Evolutionary conservation across 345 rosid species (phyloP), one percentile per base, ranked within the genome.

Genomic region (Ceriops zippeliana): DNA sequence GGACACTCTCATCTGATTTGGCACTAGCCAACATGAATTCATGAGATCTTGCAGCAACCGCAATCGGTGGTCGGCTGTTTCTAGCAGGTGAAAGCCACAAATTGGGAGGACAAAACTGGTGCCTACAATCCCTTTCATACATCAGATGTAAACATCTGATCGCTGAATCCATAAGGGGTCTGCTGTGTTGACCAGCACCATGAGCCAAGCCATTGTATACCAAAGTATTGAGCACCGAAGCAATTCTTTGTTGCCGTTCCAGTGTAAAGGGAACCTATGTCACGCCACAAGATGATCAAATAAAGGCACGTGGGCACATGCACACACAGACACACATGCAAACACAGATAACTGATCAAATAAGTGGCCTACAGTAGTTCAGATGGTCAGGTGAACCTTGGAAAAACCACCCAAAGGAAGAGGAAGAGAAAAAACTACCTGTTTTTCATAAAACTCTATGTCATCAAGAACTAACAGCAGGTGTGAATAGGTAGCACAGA

Each of bases 41-140:
- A 80, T 85, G 90, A 76, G 96, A 88, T 79, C 96, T 85, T 17
- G 96, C 96, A 79, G 97, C 97, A 72, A 86, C 75, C 52, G 91
- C 95, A 78, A 93, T 84, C 52, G 97, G 90, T 51, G 92, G 97
- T 63, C 97, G 81, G 76, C 74, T 88, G 76, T 71, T 81, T 80
- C 79, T 86, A 68, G 90, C 97, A 74, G 98, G 97, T 52, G 98
- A 93, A 73, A 93, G 90, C 98, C 98, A 93, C 82, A 93, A 75
- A 79, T 72, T 69, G 63, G 96, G 79, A 19, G 97, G 91, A 70
- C 97, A 89, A 78, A 93, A 93, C 62, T 74, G 86, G 75, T 84
- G 97, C 74, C 98, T 83, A 82, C 98, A 91, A 84, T 93, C 95
- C 75, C 97, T 91, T 81, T 91, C 98, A 78, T 93, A 93, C 73